Conservation (phyloP, 805 yeast species). For the Saturnispora diversa region DNA sequence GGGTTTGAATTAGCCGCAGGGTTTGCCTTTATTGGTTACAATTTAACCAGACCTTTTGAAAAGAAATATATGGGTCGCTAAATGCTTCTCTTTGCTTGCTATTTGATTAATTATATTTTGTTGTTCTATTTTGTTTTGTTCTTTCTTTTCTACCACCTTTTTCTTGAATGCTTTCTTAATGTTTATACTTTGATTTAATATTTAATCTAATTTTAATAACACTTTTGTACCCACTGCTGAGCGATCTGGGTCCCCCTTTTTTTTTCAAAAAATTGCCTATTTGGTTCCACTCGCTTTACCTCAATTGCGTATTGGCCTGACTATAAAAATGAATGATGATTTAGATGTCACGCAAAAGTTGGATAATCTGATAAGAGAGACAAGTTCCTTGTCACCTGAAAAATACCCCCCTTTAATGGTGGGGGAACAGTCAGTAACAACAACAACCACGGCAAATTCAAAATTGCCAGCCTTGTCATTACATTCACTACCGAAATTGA, state of each 20-base stretch:
- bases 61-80: slow-evolving; percentile 50
- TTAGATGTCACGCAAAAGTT: slow-evolving; percentile 3
- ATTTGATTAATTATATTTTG: not conserved
- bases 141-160: not conserved
- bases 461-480: no score
- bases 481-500: no score
- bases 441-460: not conserved
- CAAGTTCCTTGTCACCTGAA: not conserved
- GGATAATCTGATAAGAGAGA: slow-evolving; percentile 5
- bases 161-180: not conserved
- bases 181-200: not conserved
- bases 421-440: not conserved
- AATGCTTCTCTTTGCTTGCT: not conserved
- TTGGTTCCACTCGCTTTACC: not conserved
- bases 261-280: no score
- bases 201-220: no score
- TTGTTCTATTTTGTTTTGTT: not conserved
- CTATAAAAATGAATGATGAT: not conserved
- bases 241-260: no score
- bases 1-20: slow-evolving; percentile 73
- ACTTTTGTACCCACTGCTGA: no score
- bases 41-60: slow-evolving; percentile 55
- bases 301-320: no score
- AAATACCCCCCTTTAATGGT: not conserved
- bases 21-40: slow-evolving; percentile 58